phyloP scores from a whole-genome alignment of 108 stramenopile genomes.

The Stephanodiscus minutulus region DNA sequence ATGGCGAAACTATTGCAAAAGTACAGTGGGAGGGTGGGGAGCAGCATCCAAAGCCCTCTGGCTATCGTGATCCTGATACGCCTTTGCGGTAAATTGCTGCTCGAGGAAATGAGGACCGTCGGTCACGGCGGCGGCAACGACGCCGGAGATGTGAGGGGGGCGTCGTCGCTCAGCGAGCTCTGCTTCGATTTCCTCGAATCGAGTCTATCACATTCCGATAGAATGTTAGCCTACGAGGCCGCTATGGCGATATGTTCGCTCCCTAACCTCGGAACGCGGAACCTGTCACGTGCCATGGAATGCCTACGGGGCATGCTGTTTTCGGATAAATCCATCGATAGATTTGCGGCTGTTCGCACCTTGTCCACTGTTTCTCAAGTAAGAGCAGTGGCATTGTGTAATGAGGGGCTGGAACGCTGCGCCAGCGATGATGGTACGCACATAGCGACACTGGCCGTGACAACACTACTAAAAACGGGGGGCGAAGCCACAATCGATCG shows the following conservation, averaged over 20 bases:
- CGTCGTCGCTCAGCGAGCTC: slow-evolving; percentile 70
- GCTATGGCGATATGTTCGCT: slow-evolving; percentile 95
- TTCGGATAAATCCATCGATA: slow-evolving; percentile 90
- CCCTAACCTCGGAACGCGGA: slow-evolving; percentile 89
- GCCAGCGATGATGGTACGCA: slow-evolving; percentile 93
- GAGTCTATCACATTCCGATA: slow-evolving; percentile 90
- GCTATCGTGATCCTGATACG: slow-evolving; percentile 95
- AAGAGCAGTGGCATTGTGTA: slow-evolving; percentile 94
- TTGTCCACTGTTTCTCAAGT: slow-evolving; percentile 94
- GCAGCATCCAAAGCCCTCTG: slow-evolving; percentile 85
- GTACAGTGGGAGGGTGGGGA: slow-evolving; percentile 68
- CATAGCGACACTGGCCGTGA: slow-evolving; percentile 98
- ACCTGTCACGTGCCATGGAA: slow-evolving; percentile 93
- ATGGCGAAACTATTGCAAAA: slow-evolving; percentile 95
- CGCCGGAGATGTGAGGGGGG: slow-evolving; percentile 34
- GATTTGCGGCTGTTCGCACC: slow-evolving; percentile 95
- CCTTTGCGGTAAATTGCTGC: slow-evolving; percentile 88
- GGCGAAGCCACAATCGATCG: slow-evolving; percentile 93
- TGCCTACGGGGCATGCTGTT: slow-evolving; percentile 95
- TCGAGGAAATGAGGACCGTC: slow-evolving; percentile 68
- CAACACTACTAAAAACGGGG: slow-evolving; percentile 99
- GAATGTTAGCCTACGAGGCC: slow-evolving; percentile 99
- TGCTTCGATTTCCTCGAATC: slow-evolving; percentile 92
- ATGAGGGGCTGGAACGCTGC: slow-evolving; percentile 96
- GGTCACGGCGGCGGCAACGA: slow-evolving; percentile 60